Percentiles rank a stretch among this genome's conserved stretches.
Evolutionary conservation across 2,329 filamentous ascomycete species (phyloP).

Genomic region (Colletotrichum acutatum): DNA sequence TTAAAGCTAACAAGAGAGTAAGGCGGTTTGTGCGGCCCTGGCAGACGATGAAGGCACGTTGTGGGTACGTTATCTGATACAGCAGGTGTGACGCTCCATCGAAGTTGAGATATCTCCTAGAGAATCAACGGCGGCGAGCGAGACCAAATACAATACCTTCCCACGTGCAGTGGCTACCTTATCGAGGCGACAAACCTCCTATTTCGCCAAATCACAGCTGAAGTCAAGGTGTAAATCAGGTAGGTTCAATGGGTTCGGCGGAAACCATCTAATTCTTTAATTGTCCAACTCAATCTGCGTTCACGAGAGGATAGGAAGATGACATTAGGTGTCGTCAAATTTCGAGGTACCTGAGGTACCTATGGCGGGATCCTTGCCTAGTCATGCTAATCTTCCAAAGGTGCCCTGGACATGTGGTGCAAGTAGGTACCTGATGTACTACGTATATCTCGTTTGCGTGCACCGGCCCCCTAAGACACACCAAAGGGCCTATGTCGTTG

Average conservation of each 20-base stretch:
- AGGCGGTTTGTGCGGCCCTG: background rate
- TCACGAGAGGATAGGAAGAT: background rate
- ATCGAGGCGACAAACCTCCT: too few relatives aligned
- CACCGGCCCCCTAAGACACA: background rate
- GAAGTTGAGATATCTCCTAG: too few relatives aligned
- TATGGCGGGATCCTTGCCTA: too few relatives aligned
- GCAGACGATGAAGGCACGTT: background rate
- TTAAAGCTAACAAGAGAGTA: too few relatives aligned
- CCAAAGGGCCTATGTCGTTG: conserved; percentile 12
- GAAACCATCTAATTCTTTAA: background rate
- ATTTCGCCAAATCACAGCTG: background rate
- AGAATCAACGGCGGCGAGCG: background rate
- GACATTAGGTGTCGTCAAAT: too few relatives aligned
- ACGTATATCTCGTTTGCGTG: background rate
- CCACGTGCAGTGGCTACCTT: background rate
- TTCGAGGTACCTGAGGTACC: background rate
- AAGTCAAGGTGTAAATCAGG: background rate
- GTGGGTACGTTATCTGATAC: background rate
- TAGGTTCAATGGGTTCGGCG: background rate
- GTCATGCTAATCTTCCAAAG: too few relatives aligned
- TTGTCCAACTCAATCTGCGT: background rate
- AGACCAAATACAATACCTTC: background rate
- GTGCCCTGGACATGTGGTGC: too few relatives aligned
- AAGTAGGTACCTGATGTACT: background rate
- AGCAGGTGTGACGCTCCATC: too few relatives aligned